A percentile compares a stretch with the other conserved stretches of the same genome.
These are phyloP conservation scores for Blastomyces gilchristii DNA, from an alignment of 2,329 filamentous ascomycete genomes.

Conservation along the genomic window DNA sequence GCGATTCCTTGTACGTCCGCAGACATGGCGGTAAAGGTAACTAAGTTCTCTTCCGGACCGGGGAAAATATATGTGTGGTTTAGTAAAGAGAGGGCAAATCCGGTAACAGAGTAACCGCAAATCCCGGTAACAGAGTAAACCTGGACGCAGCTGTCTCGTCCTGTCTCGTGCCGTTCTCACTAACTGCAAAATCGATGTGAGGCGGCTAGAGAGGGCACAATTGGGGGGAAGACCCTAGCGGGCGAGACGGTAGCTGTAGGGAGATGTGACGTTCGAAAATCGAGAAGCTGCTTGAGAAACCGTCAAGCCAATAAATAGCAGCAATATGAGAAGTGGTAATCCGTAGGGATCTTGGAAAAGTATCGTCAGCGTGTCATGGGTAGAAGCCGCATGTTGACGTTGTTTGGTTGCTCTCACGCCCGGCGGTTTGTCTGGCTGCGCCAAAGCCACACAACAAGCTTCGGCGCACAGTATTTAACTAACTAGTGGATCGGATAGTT, in stretches of 20 bases:
- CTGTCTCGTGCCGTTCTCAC: neutral
- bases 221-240: neutral
- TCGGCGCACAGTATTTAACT: neutral
- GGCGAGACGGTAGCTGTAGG: too few relatives aligned
- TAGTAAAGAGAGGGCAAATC: neutral
- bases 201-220: too few relatives aligned
- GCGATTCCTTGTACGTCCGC: constrained; percentile 27
- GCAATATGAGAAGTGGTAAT: neutral
- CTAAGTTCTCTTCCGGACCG: neutral
- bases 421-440: too few relatives aligned
- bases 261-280: neutral
- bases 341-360: neutral
- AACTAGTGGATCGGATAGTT: neutral
- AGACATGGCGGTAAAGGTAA: constrained; percentile 21
- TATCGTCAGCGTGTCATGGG: neutral
- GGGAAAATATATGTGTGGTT: neutral
- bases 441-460: neutral
- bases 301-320: neutral
- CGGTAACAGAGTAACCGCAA: neutral
- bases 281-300: neutral
- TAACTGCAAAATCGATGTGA: neutral
- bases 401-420: too few relatives aligned
- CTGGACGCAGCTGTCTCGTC: too few relatives aligned
- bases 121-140: too few relatives aligned
- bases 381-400: too few relatives aligned